Evolutionary conservation across 2,329 filamentous ascomycete genomes (phyloP), one percentile per base, ranked within the genome.

Genomic region (Sporothrix pseudoabietina): DNA sequence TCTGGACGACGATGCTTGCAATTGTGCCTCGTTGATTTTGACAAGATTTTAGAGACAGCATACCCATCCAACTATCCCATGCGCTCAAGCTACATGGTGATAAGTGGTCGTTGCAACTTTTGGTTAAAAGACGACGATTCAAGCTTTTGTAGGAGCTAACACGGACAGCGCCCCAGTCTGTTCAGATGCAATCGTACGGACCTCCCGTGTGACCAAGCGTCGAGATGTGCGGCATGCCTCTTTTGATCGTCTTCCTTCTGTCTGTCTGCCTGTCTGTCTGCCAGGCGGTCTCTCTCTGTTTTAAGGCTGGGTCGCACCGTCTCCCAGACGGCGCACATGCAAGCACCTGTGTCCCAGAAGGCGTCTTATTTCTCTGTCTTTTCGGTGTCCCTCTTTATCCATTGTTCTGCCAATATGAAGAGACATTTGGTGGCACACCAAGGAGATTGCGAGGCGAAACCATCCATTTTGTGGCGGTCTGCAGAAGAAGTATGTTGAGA

Each of bases 171-270:
- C 39, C 39, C 61, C 39, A 66, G 16, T 47, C 61, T 19, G n/a
- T 39, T 39, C 6, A 44, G 61, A 30, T 66, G 61, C 61, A 47
- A 47, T 30, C 39, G 39, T 47, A 66, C n/a, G n/a, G 59, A 16
- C 61, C 39, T 47, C n/a, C 61, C 61, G 39, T 47, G 61, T 66
- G 61, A 44, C 39, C 39, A 47, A 47, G n/a, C 39, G 61, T 66
- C 39, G n/a, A 66, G n/a, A 66, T 47, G 30, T 66, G 39, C 12
- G 39, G 39, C 10, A 65, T 65, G n/a, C 39, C 39, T 22, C 35
- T 61, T 61, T n/a, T 39, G 39, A 41, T 63, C 16, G 5, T 32
- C 12, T 32, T 61, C 16, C 9, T 19, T 19, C 14, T 26, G 16
- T 19, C 14, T 12, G 35, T 35, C 8, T 9, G 30, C 54, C 14